Evolutionary conservation across 2,329 filamentous ascomycete species (phyloP), one percentile per base, ranked within the genome.

Genomic region (Talaromyces marneffei): DNA sequence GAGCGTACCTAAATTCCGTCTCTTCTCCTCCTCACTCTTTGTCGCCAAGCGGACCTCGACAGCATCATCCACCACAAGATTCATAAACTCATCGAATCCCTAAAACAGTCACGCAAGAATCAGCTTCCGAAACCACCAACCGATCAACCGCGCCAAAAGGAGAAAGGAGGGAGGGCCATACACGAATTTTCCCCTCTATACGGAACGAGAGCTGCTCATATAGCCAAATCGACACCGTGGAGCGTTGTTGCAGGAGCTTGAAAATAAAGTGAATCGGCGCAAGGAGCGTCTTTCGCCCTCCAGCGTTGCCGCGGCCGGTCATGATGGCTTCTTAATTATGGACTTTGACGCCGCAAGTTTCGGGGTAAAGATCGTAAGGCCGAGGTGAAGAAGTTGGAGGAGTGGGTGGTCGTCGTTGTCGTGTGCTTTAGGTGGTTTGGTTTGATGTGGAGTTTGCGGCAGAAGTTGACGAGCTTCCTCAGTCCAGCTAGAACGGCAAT

Each of bases 1-100:
- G 14, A 16, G 5, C 3, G 18, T 83, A 96, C 92, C 93, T 57
- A 97, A 76, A 46, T 86, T 82, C 76, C 90, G 87, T 74, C 92
- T 84, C 67, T 85, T 87, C 78, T 95, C 92, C 67, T 88, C 86
- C 44, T 90, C 88, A 16, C 85, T 87, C 81, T 95, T 96, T 65
- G 89, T 92, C 60, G 90, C 82, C 72, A 91, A 85, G 75, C 88
- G 90, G 48, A 99, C 92, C 78, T 97, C 93, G 61, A 97, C 86
- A 31, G 94, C 94, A 69, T 99, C 92, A 72, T 99, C 94, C 67
- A 96, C 85, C 40, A 97, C 94, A 55, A 99, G 82, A 79, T 99
- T 99, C 92, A 99, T 97, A 80, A 97, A 99, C 77, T 99, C 94
- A 75, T 99, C 94, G 68, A 99, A 99, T 14, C 94, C 92, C 92